Evolutionary conservation across 2,329 filamentous ascomycete genomes (phyloP), one percentile per base, ranked within the genome.

Genomic region (Zymoseptoria pseudotritici): DNA sequence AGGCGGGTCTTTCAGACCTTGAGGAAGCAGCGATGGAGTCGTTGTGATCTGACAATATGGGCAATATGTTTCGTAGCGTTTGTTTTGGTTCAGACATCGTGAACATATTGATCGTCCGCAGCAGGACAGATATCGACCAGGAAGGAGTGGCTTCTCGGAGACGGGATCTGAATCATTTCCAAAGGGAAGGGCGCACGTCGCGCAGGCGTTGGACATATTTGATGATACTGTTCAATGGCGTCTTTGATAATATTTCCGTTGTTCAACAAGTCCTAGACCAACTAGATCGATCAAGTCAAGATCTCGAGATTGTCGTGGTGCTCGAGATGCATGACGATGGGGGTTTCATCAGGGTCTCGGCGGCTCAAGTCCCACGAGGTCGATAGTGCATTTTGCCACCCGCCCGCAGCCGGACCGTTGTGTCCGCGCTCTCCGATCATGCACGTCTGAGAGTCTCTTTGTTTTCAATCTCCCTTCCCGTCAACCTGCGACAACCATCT

Each of bases 31-130:
- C 7, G 83, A 83, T 2, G 86, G 83, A 4, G 75, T 77, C 52
- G 78, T 81, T 4, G 86, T 86, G 66, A 90, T 82, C 74, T 93
- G 90, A 72, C 90, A 94, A 73, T 88, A 93, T 0, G 89, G 89
- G 70, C 83, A 86, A 65, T 85, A 85, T 46, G 79, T 77, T 57
- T 82, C 81, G 74, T 90, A 91, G 50, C 88, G 84, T 29, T 80
- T 77, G 71, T 91, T 91, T 53, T 82, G 86, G 71, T 83, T 76
- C 67, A 90, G 82, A 74, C 89, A 93, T 62, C 78, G 78, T 17
- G 84, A 83, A 74, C 89, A 94, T 69, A 93, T 88, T 49, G 85
- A 78, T 57, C 89, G 82, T 52, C 77, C 78, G 72, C 89, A 93
- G 73, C 90, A 93, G 36, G 81, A 79, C 29, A 91, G 78, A 62